A percentile compares a stretch with the other conserved stretches of the same genome.
Evolutionary conservation across 106 monocot genomes (phyloP).

Genomic region (Xerophyta viscosa): DNA sequence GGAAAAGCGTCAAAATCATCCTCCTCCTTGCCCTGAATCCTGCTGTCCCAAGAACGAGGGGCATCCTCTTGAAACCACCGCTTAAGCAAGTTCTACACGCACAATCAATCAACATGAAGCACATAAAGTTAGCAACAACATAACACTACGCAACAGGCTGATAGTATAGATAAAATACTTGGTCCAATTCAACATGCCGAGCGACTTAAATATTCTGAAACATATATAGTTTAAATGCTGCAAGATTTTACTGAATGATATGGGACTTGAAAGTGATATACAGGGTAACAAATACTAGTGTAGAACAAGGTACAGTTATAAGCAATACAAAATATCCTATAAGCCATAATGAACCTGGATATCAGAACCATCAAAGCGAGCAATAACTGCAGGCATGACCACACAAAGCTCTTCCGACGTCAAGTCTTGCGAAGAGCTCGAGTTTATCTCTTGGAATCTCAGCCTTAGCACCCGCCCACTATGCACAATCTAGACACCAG

Average conservation of each 20-base stretch:
- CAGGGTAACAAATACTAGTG: no score
- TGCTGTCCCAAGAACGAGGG: slow-evolving; percentile 31
- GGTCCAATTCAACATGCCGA: no score
- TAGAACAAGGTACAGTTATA: no score
- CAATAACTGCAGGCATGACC: slow-evolving; percentile 61
- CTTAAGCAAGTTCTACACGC: slow-evolving; percentile 47
- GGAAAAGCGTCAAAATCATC: slow-evolving; percentile 31
- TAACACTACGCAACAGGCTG: no score
- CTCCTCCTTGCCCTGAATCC: slow-evolving; percentile 17
- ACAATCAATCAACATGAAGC: no score
- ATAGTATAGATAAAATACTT: no score
- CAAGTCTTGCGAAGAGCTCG: slow-evolving; percentile 15
- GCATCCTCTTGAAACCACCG: slow-evolving; percentile 44
- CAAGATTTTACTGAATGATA: no score
- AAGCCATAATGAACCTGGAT: slow-evolving; percentile 43
- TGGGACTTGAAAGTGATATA: no score
- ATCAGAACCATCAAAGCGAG: slow-evolving; percentile 78
- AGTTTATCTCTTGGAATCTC: slow-evolving; percentile 46
- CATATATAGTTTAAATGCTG: no score
- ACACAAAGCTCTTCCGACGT: slow-evolving; percentile 62
- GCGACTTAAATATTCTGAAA: no score
- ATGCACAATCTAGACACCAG: slow-evolving; percentile 47
- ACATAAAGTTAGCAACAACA: no score
- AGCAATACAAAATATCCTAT: no score
- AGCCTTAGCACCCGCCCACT: slow-evolving; percentile 45